These are phyloP conservation scores for Exserohilum rostratum DNA, from an alignment of 2,329 filamentous ascomycete species.

Conservation along the genomic window DNA sequence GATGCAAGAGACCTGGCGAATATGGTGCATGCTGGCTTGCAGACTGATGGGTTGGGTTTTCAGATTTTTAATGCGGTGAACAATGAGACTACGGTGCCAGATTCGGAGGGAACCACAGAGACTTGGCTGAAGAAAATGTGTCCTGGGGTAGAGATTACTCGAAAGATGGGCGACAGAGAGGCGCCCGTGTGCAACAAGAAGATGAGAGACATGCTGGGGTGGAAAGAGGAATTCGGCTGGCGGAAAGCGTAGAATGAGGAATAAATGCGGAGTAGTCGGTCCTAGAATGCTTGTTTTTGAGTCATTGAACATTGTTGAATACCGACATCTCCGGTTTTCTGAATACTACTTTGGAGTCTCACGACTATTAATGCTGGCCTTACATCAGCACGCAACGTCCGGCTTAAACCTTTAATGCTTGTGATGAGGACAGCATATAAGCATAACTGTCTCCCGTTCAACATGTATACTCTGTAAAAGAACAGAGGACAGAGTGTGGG, in stretches of 20 bases:
- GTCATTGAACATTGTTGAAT: no score
- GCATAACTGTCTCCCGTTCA: no score
- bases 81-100: constrained; percentile 58
- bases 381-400: no score
- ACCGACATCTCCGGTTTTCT: no score
- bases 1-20: constrained; percentile 66
- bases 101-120: constrained; percentile 48
- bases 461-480: no score
- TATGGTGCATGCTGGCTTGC: constrained; percentile 62
- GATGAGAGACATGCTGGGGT: constrained; percentile 62
- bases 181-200: constrained; percentile 65
- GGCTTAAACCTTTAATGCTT: no score
- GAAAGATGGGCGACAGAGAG: constrained; percentile 61
- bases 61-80: constrained; percentile 69
- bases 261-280: neutral
- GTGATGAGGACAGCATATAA: no score
- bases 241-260: constrained; percentile 15
- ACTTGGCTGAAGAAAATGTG: constrained; percentile 58
- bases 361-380: no score
- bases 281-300: no score
- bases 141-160: constrained; percentile 57
- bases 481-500: no score
- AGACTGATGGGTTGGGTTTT: constrained; percentile 62
- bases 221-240: constrained; percentile 64
- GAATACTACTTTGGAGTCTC: no score